Conservation (phyloP, 345 rosid genomes). For the Punica granatum region DNA sequence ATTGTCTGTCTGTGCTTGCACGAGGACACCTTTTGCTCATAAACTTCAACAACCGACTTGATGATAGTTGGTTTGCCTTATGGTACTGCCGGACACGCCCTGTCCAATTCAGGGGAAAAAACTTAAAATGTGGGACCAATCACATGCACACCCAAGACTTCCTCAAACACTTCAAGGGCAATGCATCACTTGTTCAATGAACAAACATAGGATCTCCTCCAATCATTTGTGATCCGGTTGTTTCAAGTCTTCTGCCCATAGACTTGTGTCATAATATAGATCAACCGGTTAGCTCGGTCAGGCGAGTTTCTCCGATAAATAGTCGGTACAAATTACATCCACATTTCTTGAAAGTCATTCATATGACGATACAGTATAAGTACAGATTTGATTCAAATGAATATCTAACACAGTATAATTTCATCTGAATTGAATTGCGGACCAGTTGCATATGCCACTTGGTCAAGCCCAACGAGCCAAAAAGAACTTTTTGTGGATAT, state of each 20-base stretch:
- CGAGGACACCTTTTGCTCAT: neutral
- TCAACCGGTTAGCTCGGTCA: neutral
- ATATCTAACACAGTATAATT: neutral
- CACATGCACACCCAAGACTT: constrained; percentile 6
- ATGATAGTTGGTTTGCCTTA: constrained; percentile 2
- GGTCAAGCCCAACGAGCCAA: neutral
- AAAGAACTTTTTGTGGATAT: neutral
- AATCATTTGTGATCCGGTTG: neutral
- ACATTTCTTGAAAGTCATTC: too few relatives aligned
- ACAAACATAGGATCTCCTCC: too few relatives aligned
- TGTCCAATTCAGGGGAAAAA: neutral
- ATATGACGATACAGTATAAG: too few relatives aligned
- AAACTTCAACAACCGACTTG: constrained; percentile 7
- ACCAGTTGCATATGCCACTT: neutral
- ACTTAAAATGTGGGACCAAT: constrained; percentile 6
- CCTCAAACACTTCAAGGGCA: neutral
- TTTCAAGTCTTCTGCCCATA: neutral
- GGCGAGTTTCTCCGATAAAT: too few relatives aligned
- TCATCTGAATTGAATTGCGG: neutral
- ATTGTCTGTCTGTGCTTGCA: neutral
- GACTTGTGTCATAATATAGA: neutral
- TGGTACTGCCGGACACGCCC: neutral
- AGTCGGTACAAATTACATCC: too few relatives aligned
- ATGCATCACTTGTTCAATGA: too few relatives aligned
- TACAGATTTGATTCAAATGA: too few relatives aligned